A percentile compares a stretch with the other conserved stretches of the same genome.
Evolutionary conservation across 345 rosid genomes (phyloP).

Genomic region (Excoecaria agallocha): DNA sequence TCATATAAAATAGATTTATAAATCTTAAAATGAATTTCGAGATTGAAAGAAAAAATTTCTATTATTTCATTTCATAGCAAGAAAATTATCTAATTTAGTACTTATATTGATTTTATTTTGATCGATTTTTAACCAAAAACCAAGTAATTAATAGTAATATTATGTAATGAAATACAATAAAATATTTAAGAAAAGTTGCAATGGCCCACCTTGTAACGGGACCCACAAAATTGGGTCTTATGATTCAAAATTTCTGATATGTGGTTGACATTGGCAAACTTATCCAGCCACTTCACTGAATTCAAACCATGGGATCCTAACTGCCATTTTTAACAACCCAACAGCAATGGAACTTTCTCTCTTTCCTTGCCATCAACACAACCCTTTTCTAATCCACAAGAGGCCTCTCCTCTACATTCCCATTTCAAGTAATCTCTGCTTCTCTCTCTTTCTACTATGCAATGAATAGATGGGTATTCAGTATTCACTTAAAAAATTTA

Average conservation of each 20-base stretch:
- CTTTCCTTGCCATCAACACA: slow-evolving; percentile 37
- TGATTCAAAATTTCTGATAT: slow-evolving; percentile 13
- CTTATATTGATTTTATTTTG: no score
- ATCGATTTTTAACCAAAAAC: no score
- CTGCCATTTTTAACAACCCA: slow-evolving; percentile 16
- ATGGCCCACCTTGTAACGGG: background rate
- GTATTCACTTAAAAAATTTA: background rate
- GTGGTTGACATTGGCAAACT: slow-evolving; percentile 33
- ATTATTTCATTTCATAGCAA: no score
- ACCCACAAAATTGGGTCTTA: background rate
- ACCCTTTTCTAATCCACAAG: slow-evolving; percentile 26
- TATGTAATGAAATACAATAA: no score
- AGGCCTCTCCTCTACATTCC: slow-evolving; percentile 23
- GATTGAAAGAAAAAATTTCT: no score
- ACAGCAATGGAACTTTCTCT: slow-evolving; percentile 43
- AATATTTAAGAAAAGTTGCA: background rate
- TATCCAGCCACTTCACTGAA: slow-evolving; percentile 17
- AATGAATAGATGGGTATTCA: background rate
- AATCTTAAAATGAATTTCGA: no score
- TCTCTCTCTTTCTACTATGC: background rate
- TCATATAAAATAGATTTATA: no score
- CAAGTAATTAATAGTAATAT: no score
- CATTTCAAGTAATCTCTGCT: slow-evolving; percentile 17
- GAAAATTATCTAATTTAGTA: background rate
- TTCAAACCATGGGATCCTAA: background rate